These are phyloP conservation scores for Fremontodendron californicum DNA, from an alignment of 345 rosid genomes.

Conservation along the genomic window DNA sequence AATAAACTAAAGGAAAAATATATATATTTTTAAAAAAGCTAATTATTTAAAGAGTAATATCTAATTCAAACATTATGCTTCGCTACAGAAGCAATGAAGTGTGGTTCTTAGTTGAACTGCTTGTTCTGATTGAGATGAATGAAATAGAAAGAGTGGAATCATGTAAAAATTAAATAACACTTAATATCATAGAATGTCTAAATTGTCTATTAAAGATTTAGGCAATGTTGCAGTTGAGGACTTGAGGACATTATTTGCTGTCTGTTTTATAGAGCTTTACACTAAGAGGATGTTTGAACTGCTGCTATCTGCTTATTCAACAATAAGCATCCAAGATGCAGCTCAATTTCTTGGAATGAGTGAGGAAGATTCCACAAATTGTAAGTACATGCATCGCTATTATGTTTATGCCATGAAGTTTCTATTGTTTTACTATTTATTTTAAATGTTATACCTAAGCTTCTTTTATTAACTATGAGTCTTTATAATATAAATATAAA, in stretches of 20 bases:
- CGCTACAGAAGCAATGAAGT: background rate
- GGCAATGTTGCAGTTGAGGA: background rate
- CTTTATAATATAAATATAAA: background rate
- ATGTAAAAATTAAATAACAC: background rate
- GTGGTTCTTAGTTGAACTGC: background rate
- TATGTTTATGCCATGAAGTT: background rate
- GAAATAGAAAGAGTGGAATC: background rate
- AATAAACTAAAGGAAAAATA: background rate
- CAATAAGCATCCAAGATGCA: conserved; percentile 61
- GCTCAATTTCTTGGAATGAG: conserved; percentile 83
- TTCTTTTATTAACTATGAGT: background rate
- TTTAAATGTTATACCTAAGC: background rate
- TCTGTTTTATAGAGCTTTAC: conserved; percentile 57
- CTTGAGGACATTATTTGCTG: background rate
- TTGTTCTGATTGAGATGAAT: background rate
- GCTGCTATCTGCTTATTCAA: conserved; percentile 75
- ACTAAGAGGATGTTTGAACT: conserved; percentile 72
- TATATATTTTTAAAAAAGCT: background rate
- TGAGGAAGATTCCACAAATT: conserved; percentile 65
- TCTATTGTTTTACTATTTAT: background rate
- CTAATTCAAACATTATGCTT: background rate
- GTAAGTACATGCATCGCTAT: conserved; percentile 38
- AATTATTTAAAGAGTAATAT: background rate
- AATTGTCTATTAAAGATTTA: background rate
- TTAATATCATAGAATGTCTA: background rate